phyloP scores from a whole-genome alignment of 495 filamentous ascomycete species.

The Aspergillus wentii region DNA sequence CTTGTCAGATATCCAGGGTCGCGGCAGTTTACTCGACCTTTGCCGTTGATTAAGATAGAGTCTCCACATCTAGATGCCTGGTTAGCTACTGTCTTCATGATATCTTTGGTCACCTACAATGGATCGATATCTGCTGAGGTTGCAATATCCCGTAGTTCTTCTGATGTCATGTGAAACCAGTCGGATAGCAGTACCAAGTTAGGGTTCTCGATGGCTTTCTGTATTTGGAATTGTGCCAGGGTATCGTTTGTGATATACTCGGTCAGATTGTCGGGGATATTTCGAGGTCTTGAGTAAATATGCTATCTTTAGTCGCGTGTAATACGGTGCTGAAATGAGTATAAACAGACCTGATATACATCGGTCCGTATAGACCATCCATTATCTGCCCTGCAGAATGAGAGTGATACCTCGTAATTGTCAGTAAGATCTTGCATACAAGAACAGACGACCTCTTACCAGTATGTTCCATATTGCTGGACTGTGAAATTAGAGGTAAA shows the following conservation, averaged over 20 bases:
- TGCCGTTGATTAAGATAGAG: too few relatives aligned
- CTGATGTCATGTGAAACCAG: slow-evolving; percentile 46
- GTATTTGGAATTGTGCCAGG: slow-evolving; percentile 28
- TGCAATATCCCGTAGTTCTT: slow-evolving; percentile 21
- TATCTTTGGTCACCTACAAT: too few relatives aligned
- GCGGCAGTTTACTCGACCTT: too few relatives aligned
- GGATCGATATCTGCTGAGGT: too few relatives aligned
- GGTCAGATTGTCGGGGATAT: slow-evolving; percentile 32
- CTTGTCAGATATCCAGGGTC: too few relatives aligned
- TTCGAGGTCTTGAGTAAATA: slow-evolving; percentile 23
- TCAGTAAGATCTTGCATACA: too few relatives aligned
- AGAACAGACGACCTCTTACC: slow-evolving; percentile 12
- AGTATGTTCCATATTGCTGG: slow-evolving; percentile 46
- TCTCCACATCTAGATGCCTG: too few relatives aligned
- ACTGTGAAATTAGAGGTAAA: slow-evolving; percentile 37
- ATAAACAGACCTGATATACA: slow-evolving; percentile 18
- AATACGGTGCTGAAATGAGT: too few relatives aligned
- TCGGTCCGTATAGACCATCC: slow-evolving; percentile 48
- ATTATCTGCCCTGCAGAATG: slow-evolving; percentile 37
- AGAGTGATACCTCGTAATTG: slow-evolving; percentile 37
- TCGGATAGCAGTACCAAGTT: slow-evolving; percentile 44
- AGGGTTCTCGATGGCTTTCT: slow-evolving; percentile 32
- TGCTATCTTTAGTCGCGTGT: neutral
- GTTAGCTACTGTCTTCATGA: too few relatives aligned
- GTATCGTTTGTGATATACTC: slow-evolving; percentile 29